Evolutionary conservation across 1,284 basidiomycete genomes (phyloP), one percentile per base, ranked within the genome.

Genomic region (Gymnopus androsaceus): DNA sequence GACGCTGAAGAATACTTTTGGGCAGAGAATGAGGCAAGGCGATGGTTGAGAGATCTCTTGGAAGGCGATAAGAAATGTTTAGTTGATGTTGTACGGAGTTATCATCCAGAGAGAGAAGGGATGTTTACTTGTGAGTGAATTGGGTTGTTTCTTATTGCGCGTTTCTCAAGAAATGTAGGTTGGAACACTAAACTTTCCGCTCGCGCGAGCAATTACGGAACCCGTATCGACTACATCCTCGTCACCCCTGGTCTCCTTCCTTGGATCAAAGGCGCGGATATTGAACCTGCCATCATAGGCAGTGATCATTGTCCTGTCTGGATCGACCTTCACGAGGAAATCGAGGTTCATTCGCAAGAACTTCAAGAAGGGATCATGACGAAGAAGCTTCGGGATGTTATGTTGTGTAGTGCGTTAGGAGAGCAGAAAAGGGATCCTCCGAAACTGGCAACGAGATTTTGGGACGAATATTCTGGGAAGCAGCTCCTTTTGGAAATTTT

Each of bases 291-390:
- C 4, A 70, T 98, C 56, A 92, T 90, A 63, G 96, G 97, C 4
- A 96, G 94, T 21, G 96, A 99, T 70, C 96, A 99, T 67, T 99
- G 97, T 69, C 96, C 96, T 0, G 89, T 98, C 15, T 96, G 84
- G 66, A 78, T 98, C 59, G 95, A 98, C 66, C 74, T 99, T 11
- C 80, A 91, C 63, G 94, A 98, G 61, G 79, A 88, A 60, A 89
- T 96, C 52, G 74, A 74, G 3, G n/a, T n/a, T n/a, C n/a, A n/a
- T n/a, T n/a, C n/a, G n/a, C n/a, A n/a, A n/a, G n/a, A n/a, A n/a
- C 75, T 81, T 8, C 31, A 33, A 21, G 40, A 33, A 14, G 31
- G 15, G 6, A 30, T 27, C 6, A 72, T 75, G 33, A 77, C 63
- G 1, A 60, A 88, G 23, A 73, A 72, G 28, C 75, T 98, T 1